Evolutionary conservation across 306 rosid species (phyloP).

Genomic region (Trifolium dubium): DNA sequence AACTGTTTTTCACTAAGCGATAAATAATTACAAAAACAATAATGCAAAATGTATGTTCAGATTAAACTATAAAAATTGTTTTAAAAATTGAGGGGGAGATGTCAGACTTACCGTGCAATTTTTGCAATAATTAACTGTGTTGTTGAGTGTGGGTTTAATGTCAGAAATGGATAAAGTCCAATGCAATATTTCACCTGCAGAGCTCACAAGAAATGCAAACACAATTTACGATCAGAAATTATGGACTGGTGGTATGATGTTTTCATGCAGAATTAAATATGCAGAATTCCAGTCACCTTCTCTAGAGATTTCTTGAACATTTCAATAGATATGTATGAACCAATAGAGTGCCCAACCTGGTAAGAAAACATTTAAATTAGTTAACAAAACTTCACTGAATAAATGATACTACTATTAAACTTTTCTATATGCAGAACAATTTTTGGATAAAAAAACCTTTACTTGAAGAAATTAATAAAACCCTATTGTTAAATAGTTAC

Average conservation of each 20-base stretch:
- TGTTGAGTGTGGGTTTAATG: slow-evolving; percentile 58
- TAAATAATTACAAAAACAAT: not conserved
- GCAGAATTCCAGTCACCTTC: slow-evolving; percentile 58
- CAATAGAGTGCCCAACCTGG: slow-evolving; percentile 94
- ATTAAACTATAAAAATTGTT: slow-evolving; percentile 27
- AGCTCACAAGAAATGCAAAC: slow-evolving; percentile 41
- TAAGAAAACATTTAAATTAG: slow-evolving; percentile 40
- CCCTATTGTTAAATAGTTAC: slow-evolving; percentile 19
- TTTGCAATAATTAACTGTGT: slow-evolving; percentile 58
- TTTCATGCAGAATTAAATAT: slow-evolving; percentile 12
- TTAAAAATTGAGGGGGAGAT: slow-evolving; percentile 5
- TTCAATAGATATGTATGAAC: slow-evolving; percentile 75
- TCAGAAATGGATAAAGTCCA: slow-evolving; percentile 89
- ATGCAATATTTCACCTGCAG: slow-evolving; percentile 72
- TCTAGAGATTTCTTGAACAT: slow-evolving; percentile 58
- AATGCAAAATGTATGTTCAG: slow-evolving; percentile 19
- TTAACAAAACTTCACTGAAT: slow-evolving; percentile 35
- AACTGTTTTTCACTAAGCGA: slow-evolving; percentile 29
- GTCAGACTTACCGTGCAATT: slow-evolving; percentile 54
- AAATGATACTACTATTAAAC: slow-evolving; percentile 7
- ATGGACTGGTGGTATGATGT: slow-evolving; percentile 32
- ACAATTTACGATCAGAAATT: slow-evolving; percentile 39
- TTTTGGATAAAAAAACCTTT: slow-evolving; percentile 30
- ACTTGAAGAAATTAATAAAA: slow-evolving; percentile 9
- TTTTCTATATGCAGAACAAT: slow-evolving; percentile 31